Conservation (phyloP, 1,139 yeast species). For the Pichia sp. region DNA sequence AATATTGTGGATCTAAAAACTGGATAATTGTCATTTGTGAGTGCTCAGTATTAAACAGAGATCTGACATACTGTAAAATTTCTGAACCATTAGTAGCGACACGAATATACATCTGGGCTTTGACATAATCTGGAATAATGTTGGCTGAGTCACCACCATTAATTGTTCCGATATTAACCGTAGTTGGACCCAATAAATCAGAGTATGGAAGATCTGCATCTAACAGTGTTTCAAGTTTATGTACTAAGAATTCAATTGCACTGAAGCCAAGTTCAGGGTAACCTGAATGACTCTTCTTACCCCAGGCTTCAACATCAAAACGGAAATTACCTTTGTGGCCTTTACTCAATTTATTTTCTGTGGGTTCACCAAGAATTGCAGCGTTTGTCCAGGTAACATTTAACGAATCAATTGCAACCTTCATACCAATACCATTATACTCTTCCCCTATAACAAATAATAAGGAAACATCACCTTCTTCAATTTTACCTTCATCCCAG, state of each 20-base stretch:
- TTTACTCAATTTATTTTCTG: constrained; percentile 60
- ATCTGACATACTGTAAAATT: constrained; percentile 38
- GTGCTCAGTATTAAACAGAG: constrained; percentile 20
- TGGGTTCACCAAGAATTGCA: constrained; percentile 73
- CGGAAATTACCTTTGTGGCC: constrained; percentile 61
- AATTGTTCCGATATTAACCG: constrained; percentile 56
- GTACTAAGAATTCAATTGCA: constrained; percentile 53
- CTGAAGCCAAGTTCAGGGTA: constrained; percentile 65
- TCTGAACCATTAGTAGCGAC: constrained; percentile 45
- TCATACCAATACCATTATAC: constrained; percentile 60
- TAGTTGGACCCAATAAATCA: constrained; percentile 55
- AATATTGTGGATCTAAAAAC: constrained; percentile 40
- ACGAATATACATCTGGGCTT: constrained; percentile 48
- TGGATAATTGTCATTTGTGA: constrained; percentile 16
- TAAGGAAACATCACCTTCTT: constrained; percentile 55
- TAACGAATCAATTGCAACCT: constrained; percentile 33
- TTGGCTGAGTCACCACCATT: constrained; percentile 60
- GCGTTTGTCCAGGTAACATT: constrained; percentile 53
- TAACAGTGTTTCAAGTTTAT: constrained; percentile 41
- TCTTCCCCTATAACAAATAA: constrained; percentile 72
- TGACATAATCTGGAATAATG: constrained; percentile 58
- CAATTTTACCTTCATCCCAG: constrained; percentile 36
- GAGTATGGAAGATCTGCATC: constrained; percentile 42
- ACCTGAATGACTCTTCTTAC: constrained; percentile 64
- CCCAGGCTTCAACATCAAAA: constrained; percentile 44